Percentiles rank a stretch among this genome's conserved stretches.
Conservation (phyloP, 208 protist genomes). For the Entamoeba invadens region DNA sequence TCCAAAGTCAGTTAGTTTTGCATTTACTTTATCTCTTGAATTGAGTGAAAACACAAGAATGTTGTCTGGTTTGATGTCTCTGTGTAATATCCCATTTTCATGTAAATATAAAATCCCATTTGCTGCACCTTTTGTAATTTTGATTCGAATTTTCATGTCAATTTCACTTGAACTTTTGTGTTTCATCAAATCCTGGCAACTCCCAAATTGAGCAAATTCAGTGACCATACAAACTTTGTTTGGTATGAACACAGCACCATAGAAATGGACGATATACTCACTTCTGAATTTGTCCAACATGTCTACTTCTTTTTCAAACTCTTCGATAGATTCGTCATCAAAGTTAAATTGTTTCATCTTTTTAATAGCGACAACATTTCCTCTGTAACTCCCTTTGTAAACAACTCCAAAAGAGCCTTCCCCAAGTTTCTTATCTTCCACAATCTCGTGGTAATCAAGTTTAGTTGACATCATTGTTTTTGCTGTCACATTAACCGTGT, state of each 20-base stretch:
- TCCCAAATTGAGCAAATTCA: neutral
- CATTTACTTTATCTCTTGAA: neutral
- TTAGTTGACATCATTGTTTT: neutral
- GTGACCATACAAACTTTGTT: neutral
- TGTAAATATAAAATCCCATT: neutral
- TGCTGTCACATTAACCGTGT: neutral
- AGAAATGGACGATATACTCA: neutral
- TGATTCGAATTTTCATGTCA: neutral
- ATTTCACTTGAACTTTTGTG: neutral
- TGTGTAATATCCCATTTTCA: neutral
- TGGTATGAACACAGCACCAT: neutral
- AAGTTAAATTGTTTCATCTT: neutral
- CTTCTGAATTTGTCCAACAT: neutral
- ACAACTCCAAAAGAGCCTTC: neutral
- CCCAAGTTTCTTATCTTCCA: neutral
- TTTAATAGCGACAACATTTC: neutral
- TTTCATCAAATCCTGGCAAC: neutral
- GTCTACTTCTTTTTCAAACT: neutral
- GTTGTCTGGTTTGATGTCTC: neutral
- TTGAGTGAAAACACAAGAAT: neutral
- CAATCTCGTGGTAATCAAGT: neutral
- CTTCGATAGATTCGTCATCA: neutral
- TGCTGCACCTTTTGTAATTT: neutral
- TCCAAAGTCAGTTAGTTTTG: neutral
- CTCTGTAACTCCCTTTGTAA: neutral